These are phyloP conservation scores for Paramyrothecium roridum DNA, from an alignment of 2,329 filamentous ascomycete species.

Conservation along the genomic window DNA sequence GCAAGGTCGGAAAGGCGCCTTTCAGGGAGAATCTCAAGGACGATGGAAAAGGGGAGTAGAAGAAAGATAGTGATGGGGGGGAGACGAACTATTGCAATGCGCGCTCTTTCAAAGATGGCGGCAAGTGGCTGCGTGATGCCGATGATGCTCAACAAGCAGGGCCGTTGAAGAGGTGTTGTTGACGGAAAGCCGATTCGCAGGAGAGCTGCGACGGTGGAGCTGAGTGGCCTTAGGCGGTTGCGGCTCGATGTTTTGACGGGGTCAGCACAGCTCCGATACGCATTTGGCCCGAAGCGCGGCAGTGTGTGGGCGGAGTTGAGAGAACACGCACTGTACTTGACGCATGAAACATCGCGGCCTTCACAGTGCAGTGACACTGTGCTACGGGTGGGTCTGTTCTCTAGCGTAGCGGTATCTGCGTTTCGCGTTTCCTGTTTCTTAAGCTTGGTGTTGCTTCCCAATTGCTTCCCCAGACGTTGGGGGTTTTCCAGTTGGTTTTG, in stretches of 20 bases:
- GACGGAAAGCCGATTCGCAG: neutral
- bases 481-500: no score
- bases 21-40: constrained; percentile 11
- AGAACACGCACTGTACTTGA: no score
- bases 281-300: no score
- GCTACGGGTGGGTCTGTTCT: no score
- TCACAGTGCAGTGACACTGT: no score
- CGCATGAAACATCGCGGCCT: no score
- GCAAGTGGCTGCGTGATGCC: neutral
- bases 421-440: no score
- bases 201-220: neutral
- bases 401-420: no score
- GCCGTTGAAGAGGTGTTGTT: neutral
- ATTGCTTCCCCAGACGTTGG: no score
- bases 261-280: neutral
- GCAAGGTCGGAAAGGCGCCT: constrained; percentile 17
- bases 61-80: constrained; percentile 15
- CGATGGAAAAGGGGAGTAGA: constrained; percentile 2
- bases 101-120: neutral
- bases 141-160: neutral
- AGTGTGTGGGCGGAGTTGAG: no score
- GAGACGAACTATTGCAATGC: constrained; percentile 7
- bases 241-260: neutral
- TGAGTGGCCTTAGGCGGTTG: neutral
- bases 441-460: no score